Base-by-base conservation (phyloP, 2,329 filamentous ascomycete species). In the Colletotrichum magnum region DNA sequence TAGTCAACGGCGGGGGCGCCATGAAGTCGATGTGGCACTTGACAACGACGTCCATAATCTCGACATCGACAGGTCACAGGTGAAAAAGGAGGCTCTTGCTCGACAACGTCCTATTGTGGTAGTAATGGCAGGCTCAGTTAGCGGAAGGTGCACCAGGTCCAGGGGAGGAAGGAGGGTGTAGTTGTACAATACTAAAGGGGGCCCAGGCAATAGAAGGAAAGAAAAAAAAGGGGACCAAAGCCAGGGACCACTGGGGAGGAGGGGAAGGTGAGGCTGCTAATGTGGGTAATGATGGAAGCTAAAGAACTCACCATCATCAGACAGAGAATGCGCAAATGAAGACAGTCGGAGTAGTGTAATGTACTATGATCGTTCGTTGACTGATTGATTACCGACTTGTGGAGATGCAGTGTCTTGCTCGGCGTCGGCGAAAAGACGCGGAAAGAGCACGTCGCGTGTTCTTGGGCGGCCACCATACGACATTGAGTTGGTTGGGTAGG, bases 1-100 rank as follows among this genome's bases (percentile, higher is more conserved):
- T 52, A 36, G 58, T 28, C 47, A 26, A 60, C 47, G 58, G 47
- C 32, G 32, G 58, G 58, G 58, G 47, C 36, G 41, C 41, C 41
- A 51, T 36, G 21, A 60, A 60, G 58, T 52, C 32, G 43, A 62
- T 12, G 59, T 62, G 36, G 50, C 59, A 62, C 50, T 53, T 61
- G 58, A 36, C 59, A 60, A 47, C 18, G 50, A 60, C 50, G 13
- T 15, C 41, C 41, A 15, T n/a, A 13, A 5, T 43, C 15, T 15
- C 15, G 41, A 43, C 21, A 24, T 24, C 21, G 21, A 24, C 21
- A 24, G 21, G 21, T 24, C 21, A 24, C 18, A 5, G 45, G 5
- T 47, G 18, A 47, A 47, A 47, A 47, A 18, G 45, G 16, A n/a
- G 45, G 45, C 45, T 36, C 32, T 36, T 36, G 32, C 32, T 36